These are phyloP conservation scores for Boletellus dicymbophilus DNA, from an alignment of 1,284 basidiomycete species.

Conservation along the genomic window DNA sequence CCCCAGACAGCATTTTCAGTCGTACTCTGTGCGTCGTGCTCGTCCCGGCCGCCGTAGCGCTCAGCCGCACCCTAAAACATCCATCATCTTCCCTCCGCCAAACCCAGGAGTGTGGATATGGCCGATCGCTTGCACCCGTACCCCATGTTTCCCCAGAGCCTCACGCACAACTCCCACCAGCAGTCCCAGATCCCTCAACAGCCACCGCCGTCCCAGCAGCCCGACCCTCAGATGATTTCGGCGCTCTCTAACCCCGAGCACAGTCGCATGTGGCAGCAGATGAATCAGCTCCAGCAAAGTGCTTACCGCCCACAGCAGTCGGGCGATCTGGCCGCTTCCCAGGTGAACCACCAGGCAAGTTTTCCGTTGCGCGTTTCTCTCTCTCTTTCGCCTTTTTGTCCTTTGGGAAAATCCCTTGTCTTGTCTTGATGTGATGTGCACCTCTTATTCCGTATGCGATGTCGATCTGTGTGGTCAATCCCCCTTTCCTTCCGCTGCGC, in stretches of 20 bases:
- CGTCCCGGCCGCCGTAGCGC: conserved; percentile 20
- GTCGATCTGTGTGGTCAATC: conserved; percentile 18
- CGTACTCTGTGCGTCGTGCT: conserved; percentile 17
- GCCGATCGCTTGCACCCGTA: conserved; percentile 60
- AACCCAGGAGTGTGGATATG: conserved; percentile 43
- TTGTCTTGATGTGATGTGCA: conserved; percentile 16
- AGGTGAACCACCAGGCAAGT: conserved; percentile 51
- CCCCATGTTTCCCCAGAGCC: conserved; percentile 47
- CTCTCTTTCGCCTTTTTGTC: not conserved
- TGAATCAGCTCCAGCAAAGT: conserved; percentile 49
- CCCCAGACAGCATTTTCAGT: conserved; percentile 8
- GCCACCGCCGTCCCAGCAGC: conserved; percentile 38
- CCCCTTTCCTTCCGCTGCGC: conserved; percentile 13
- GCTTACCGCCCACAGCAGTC: conserved; percentile 45
- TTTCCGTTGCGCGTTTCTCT: conserved; percentile 14
- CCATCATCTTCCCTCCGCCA: conserved; percentile 26
- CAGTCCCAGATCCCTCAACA: conserved; percentile 46
- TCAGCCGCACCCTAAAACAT: conserved; percentile 28
- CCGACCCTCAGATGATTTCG: conserved; percentile 41
- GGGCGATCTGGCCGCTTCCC: conserved; percentile 40
- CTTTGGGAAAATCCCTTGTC: conserved; percentile 15
- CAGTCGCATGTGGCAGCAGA: conserved; percentile 56
- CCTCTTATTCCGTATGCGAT: conserved; percentile 16
- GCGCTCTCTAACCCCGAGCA: conserved; percentile 49
- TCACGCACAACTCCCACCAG: conserved; percentile 46